A percentile compares a stretch with the other conserved stretches of the same genome.
Conservation (phyloP, 371 early-diverging fungal genomes). For the Rhizopus delemar region DNA sequence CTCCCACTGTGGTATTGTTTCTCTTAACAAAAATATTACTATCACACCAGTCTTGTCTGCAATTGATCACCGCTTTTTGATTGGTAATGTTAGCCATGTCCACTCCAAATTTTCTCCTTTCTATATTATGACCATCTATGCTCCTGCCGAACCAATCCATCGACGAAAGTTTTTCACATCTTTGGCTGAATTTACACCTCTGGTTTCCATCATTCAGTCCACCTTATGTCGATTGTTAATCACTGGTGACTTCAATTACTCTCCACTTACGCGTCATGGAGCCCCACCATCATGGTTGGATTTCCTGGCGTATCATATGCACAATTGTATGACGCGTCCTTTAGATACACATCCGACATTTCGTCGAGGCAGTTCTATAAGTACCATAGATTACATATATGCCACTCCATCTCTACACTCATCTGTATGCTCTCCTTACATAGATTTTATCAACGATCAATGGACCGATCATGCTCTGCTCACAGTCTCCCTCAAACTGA, state of each 20-base stretch:
- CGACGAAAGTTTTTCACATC: background rate
- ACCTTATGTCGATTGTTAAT: background rate
- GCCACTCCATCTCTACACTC: too few species aligned
- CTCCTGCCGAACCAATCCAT: background rate
- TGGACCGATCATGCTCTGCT: constrained; percentile 19
- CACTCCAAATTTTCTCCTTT: background rate
- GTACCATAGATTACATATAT: too few species aligned
- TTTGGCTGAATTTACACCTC: background rate
- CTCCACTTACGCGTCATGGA: too few species aligned
- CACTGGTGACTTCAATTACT: constrained; percentile 17
- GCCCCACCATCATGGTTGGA: background rate
- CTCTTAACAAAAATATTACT: background rate
- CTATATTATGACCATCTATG: constrained; percentile 7
- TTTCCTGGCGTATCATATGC: too few species aligned
- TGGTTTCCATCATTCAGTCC: too few species aligned
- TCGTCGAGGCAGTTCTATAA: too few species aligned
- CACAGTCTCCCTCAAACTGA: background rate
- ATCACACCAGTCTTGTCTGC: background rate
- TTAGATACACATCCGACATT: too few species aligned
- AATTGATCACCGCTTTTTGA: background rate
- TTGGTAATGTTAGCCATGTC: background rate
- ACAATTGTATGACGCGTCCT: background rate
- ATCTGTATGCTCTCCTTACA: too few species aligned
- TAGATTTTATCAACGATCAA: background rate
- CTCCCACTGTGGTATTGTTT: constrained; percentile 5